Conservation (phyloP, 2,329 filamentous ascomycete species). For the Scedosporium boydii region DNA sequence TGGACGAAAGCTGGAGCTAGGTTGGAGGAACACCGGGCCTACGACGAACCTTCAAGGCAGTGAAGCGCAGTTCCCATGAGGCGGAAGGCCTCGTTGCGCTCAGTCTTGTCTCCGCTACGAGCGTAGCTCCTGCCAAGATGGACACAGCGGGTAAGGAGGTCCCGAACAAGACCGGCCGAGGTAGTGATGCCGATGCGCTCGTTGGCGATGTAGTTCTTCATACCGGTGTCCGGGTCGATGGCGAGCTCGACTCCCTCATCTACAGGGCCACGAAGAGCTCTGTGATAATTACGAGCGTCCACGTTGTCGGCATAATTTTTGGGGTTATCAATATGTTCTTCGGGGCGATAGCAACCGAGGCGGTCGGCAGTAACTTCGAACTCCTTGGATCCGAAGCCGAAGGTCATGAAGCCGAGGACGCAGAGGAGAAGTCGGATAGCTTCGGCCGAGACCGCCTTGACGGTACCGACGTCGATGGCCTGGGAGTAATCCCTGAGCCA, state of each 20-base stretch:
- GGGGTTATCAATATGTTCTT: constrained; percentile 68
- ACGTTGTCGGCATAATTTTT: constrained; percentile 83
- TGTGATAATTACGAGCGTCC: constrained; percentile 76
- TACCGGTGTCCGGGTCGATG: constrained; percentile 63
- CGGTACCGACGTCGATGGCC: constrained; percentile 83
- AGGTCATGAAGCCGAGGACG: constrained; percentile 81
- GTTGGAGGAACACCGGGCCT: background rate
- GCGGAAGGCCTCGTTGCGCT: constrained; percentile 78
- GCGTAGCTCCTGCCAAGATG: constrained; percentile 69
- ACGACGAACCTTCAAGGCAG: constrained; percentile 61
- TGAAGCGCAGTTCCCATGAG: constrained; percentile 82
- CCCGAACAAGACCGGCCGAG: constrained; percentile 66
- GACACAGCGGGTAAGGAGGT: constrained; percentile 64
- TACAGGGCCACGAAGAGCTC: constrained; percentile 69
- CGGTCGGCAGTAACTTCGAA: constrained; percentile 77
- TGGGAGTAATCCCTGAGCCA: constrained; percentile 92
- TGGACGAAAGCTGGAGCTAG: background rate
- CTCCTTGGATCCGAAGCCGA: constrained; percentile 78
- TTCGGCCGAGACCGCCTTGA: constrained; percentile 84
- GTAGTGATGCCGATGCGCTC: constrained; percentile 71
- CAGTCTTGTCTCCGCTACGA: constrained; percentile 47
- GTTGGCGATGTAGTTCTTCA: constrained; percentile 94
- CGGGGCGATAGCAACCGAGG: constrained; percentile 70
- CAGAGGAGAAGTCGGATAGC: constrained; percentile 84
- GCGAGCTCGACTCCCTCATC: constrained; percentile 70